Evolutionary conservation across 1,139 yeast genomes (phyloP).

Genomic region (Candida sanyaensis): DNA sequence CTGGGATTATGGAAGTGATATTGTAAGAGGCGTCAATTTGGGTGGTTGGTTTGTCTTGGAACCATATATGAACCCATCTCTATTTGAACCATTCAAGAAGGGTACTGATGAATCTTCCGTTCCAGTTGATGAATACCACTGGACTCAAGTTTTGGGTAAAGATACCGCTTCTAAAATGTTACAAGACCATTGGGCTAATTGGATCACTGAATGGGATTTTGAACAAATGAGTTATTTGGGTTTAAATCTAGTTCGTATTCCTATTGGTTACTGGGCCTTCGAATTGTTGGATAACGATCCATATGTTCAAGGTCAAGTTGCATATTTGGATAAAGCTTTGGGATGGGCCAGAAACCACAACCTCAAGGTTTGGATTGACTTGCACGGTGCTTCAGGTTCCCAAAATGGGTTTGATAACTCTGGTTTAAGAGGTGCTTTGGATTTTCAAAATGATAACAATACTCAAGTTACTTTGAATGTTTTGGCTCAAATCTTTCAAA

Average conservation of each 20-base stretch:
- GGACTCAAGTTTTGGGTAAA: constrained; percentile 62
- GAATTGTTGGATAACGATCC: constrained; percentile 67
- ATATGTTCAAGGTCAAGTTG: constrained; percentile 81
- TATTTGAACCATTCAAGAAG: constrained; percentile 53
- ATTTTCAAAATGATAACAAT: constrained; percentile 59
- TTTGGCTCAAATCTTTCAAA: constrained; percentile 45
- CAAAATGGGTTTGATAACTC: constrained; percentile 97
- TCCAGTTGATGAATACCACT: constrained; percentile 88
- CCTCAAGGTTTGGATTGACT: constrained; percentile 84
- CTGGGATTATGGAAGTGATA: constrained; percentile 53
- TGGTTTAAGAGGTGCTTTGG: constrained; percentile 69
- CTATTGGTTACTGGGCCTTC: constrained; percentile 97
- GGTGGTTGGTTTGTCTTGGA: constrained; percentile 95
- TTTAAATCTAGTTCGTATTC: constrained; percentile 83
- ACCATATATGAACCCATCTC: constrained; percentile 79
- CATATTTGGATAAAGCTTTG: constrained; percentile 72
- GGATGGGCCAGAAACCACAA: constrained; percentile 68
- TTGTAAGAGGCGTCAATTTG: constrained; percentile 75
- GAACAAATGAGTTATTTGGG: constrained; percentile 62
- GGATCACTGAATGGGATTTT: constrained; percentile 78
- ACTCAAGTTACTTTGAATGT: constrained; percentile 54
- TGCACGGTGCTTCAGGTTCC: constrained; percentile 97
- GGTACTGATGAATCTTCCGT: constrained; percentile 33
- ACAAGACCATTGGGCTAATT: constrained; percentile 74
- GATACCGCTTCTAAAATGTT: constrained; percentile 55